Evolutionary conservation across 2,329 filamentous ascomycete species (phyloP).

Genomic region (Botryotinia narcissicola): DNA sequence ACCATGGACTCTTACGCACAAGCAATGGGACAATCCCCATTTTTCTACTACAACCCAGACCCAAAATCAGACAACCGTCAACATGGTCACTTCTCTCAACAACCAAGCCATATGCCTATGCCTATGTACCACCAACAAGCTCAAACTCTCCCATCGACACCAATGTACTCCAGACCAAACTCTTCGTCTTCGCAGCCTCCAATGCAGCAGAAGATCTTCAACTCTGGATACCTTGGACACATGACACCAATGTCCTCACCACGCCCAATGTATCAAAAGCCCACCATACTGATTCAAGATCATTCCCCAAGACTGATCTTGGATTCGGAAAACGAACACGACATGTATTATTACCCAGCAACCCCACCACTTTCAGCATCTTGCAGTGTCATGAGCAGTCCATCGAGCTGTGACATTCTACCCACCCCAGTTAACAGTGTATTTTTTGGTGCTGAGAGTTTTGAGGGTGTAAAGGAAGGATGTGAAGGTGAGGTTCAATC

Average conservation of each 20-base stretch:
- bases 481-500: constrained; percentile 68
- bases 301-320: constrained; percentile 59
- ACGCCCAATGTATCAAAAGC: constrained; percentile 69
- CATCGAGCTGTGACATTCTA: constrained; percentile 71
- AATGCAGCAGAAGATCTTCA: constrained; percentile 37
- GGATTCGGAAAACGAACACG: constrained; percentile 70
- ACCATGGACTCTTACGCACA: constrained; percentile 44
- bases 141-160: constrained; percentile 59
- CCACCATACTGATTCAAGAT: constrained; percentile 65
- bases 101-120: constrained; percentile 49
- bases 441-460: constrained; percentile 69
- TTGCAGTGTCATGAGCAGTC: constrained; percentile 82
- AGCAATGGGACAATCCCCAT: constrained; percentile 69
- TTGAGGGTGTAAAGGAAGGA: constrained; percentile 66
- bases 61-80: constrained; percentile 68
- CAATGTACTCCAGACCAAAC: constrained; percentile 63
- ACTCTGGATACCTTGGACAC: constrained; percentile 37
- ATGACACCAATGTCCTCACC: constrained; percentile 77
- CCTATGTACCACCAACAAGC: constrained; percentile 52
- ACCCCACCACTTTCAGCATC: constrained; percentile 85
- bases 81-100: constrained; percentile 71
- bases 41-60: constrained; percentile 86
- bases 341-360: constrained; percentile 70
- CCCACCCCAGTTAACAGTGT: constrained; percentile 80
- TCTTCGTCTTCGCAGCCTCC: constrained; percentile 62